Percentiles rank a stretch among this genome's conserved stretches.
These are phyloP conservation scores for Suillus luteus DNA, from an alignment of 768 basidiomycete genomes.

Conservation along the genomic window DNA sequence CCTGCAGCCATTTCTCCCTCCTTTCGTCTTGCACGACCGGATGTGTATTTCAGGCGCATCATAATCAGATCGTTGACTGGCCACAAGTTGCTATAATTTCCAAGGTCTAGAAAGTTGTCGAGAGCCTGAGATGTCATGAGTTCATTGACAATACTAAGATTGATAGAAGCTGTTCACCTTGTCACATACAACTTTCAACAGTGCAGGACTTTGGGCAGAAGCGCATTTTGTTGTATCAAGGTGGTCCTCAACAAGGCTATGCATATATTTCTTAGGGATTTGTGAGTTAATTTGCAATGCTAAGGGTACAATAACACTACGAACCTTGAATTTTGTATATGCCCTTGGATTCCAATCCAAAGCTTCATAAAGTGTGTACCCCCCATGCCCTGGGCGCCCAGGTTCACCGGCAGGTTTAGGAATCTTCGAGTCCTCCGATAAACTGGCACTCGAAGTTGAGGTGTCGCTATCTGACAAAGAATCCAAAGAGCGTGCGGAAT, in stretches of 20 bases:
- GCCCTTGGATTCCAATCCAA: slow-evolving; percentile 23
- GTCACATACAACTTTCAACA: not conserved
- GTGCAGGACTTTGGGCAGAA: slow-evolving; percentile 9
- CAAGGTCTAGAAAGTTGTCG: slow-evolving; percentile 14
- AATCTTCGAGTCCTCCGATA: slow-evolving; percentile 21
- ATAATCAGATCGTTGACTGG: slow-evolving; percentile 15
- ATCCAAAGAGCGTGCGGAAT: not conserved
- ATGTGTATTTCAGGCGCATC: slow-evolving; percentile 19
- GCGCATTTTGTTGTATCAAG: slow-evolving; percentile 14
- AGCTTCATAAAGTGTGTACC: slow-evolving; percentile 26
- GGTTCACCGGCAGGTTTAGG: slow-evolving; percentile 29
- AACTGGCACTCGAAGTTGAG: not conserved
- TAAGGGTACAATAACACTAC: not conserved
- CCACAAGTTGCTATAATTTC: slow-evolving; percentile 14
- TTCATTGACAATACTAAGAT: not conserved
- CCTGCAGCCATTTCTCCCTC: slow-evolving; percentile 10
- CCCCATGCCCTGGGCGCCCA: slow-evolving; percentile 25
- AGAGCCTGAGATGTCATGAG: slow-evolving; percentile 1
- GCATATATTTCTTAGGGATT: not conserved
- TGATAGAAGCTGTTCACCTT: slow-evolving; percentile 1
- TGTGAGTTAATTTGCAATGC: not conserved
- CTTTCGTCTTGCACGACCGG: not conserved
- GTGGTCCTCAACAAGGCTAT: slow-evolving; percentile 13
- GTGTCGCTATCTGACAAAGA: slow-evolving; percentile 5
- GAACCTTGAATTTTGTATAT: slow-evolving; percentile 26